Base-by-base conservation (phyloP, 1,139 yeast species). In the Yarrowia galli region DNA sequence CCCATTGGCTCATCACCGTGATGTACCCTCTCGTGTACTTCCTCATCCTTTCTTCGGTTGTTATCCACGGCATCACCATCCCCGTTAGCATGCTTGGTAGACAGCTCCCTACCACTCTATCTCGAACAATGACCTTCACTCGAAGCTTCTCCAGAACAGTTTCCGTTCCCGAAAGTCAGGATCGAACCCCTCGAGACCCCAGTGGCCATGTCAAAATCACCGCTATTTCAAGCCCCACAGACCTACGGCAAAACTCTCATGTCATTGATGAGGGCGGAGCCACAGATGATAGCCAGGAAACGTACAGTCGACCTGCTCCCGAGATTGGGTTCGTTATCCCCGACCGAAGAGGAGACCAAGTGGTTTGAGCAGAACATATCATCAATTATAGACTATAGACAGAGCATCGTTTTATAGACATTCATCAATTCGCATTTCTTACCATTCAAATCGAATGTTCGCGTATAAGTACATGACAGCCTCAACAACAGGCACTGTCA, bases 31-130 rank as follows among this genome's bases (percentile, higher is more conserved):
- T 73, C 8, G 74, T 77, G 7, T 76, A 73, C 68, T 76, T 76
- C 56, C 63, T 70, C 60, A 73, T 76, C 54, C 69, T 77, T 20
- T 61, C 72, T 20, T 74, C 78, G 6, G 72, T 77, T 20, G 65
- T 75, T 20, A 73, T 74, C 3, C 79, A 77, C 64, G 79, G 79
- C 12, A 56, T 76, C 15, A 70, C 78, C 23, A 73, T 77, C 18
- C 76, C 78, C 3, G 35, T 69, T 7, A 61, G 69, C n/a, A 69
- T 67, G 49, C 60, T 71, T 1, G 67, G 67, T n/a, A 48, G 25
- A 35, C 64, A 40, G 35, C 42, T 54, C 25, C 60, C 56, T 16
- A 23, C 23, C 35, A 46, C 56, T 23, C 56, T 48, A 20, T 61
- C 56, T 13, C 22, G 56, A 32, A 43, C 64, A 20, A 28, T 58